Conservation (phyloP, 2,329 filamentous ascomycete genomes). For the Blumeria hordei region DNA sequence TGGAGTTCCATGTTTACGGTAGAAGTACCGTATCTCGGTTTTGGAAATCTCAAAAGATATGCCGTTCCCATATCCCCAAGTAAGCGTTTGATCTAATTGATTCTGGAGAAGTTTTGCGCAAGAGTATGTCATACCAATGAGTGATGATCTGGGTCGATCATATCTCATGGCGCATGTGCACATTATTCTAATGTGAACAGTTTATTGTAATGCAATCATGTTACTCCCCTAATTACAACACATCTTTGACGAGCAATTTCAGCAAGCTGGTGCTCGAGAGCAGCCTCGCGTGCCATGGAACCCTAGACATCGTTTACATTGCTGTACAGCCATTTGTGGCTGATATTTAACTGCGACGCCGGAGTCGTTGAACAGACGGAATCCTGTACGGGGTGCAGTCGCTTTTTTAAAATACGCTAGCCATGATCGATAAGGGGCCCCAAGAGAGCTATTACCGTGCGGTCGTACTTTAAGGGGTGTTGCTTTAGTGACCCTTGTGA, state of each 20-base stretch:
- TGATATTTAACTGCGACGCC: background rate
- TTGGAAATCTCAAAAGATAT: too few species aligned
- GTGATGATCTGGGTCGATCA: too few species aligned
- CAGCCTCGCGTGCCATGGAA: background rate
- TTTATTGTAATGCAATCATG: too few species aligned
- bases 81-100: too few species aligned
- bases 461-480: background rate
- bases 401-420: background rate
- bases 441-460: background rate
- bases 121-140: too few species aligned
- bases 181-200: too few species aligned
- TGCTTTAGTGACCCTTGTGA: background rate
- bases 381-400: background rate
- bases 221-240: too few species aligned
- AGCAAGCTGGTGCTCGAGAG: background rate
- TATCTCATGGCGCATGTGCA: too few species aligned
- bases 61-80: too few species aligned
- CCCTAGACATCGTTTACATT: background rate
- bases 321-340: background rate
- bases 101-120: too few species aligned
- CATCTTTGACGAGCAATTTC: background rate
- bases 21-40: too few species aligned
- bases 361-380: background rate
- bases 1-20: too few species aligned
- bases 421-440: background rate